Conservation (phyloP, 2,329 filamentous ascomycete genomes). For the Chalaropsis ovoidea region DNA sequence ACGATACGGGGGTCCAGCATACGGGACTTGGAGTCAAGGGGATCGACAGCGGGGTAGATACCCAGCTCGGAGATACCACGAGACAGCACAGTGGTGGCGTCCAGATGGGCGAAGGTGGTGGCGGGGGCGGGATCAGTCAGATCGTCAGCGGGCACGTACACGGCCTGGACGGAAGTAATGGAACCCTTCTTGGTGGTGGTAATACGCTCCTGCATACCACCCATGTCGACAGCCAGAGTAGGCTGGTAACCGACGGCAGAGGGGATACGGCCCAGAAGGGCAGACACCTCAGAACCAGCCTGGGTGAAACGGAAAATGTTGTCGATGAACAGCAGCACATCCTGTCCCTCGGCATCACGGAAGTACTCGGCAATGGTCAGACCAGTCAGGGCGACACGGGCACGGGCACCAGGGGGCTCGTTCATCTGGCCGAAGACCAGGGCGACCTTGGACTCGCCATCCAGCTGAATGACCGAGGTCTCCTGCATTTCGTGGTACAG, state of each 20-base stretch:
- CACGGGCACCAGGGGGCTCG: constrained; percentile 98
- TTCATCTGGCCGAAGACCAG: constrained; percentile 99
- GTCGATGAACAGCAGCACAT: constrained; percentile 99
- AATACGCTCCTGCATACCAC: constrained; percentile 99
- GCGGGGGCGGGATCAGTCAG: constrained; percentile 99
- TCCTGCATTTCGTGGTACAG: constrained; percentile 99
- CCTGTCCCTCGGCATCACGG: constrained; percentile 66
- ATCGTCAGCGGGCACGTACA: constrained; percentile 99
- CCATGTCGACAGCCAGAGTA: constrained; percentile 97
- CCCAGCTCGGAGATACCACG: constrained; percentile 99
- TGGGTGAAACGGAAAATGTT: constrained; percentile 99
- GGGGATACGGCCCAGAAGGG: constrained; percentile 97
- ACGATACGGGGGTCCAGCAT: constrained; percentile 99
- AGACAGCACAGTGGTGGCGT: constrained; percentile 99
- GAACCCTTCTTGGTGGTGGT: constrained; percentile 99
- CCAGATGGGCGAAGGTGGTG: constrained; percentile 99
- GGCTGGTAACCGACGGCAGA: constrained; percentile 99
- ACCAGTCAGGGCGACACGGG: constrained; percentile 97
- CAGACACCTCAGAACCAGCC: constrained; percentile 99
- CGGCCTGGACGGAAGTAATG: constrained; percentile 99
- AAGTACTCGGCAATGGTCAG: constrained; percentile 75
- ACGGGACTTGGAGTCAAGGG: constrained; percentile 98
- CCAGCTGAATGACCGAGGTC: constrained; percentile 97
- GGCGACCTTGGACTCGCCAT: constrained; percentile 98
- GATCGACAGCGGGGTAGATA: constrained; percentile 99